Evolutionary conservation across 176 grass and related monocot species (phyloP), one percentile per base, ranked within the genome.

Genomic region (Phyllostachys edulis): DNA sequence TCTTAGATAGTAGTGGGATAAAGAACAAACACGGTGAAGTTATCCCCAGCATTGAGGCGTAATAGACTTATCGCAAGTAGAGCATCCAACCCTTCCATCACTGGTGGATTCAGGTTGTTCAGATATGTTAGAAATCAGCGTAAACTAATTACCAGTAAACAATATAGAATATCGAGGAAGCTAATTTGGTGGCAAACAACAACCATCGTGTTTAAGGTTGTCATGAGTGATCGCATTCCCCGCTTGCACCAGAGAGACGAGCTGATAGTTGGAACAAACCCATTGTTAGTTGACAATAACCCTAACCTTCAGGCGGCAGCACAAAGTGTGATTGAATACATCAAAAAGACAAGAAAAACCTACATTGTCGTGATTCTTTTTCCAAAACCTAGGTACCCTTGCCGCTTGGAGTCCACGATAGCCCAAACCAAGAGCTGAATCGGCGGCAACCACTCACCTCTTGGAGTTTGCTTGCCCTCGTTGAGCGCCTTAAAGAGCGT

Each of bases 41-140:
- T 9, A 60, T 8, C 6, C 39, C 6, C 15, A 0, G 29, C 42
- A 14, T 1, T 0, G 12, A 62, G 16, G 21, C 11, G 63, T 82
- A 10, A 56, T 27, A 36, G 3, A 87, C 87, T 93, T 85, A 95
- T 93, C 16, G 69, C 82, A 27, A 95, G 88, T 11, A 89, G 57
- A 79, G 65, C 63, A 87, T 95, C 96, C 59, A 98, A 87, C 59
- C 93, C 93, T 67, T 98, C 96, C 93, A 98, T 95, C 44, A 86
- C 73, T 65, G 93, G 93, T 80, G 87, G 87, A 85, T 85, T 85
- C 82, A 98, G 82, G 78, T 64, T 90, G 76, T 67, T 75, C 78
- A 95, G 6, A 41, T 41, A 6, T 41, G 6, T 41, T 40, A 41
- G 39, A 41, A 41, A 41, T 41, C 39, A 41, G 39, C 6, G 39